A percentile compares a stretch with the other conserved stretches of the same genome.
phyloP scores from a whole-genome alignment of 768 basidiomycete genomes.

The Mycena chlorophos region DNA sequence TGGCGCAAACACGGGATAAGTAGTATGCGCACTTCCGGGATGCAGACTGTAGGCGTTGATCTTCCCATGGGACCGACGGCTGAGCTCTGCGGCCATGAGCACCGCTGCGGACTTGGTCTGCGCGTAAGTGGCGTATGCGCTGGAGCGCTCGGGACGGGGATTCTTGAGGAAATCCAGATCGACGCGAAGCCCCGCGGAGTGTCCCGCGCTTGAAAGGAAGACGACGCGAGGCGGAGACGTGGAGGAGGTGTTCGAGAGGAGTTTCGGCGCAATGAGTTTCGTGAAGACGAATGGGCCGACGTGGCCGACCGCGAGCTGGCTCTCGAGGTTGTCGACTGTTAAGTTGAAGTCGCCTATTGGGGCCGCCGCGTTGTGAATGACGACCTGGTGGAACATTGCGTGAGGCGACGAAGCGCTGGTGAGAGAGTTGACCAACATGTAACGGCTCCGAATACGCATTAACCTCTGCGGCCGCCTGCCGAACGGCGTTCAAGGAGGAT shows the following conservation, averaged over 20 bases:
- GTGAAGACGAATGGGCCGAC: not conserved
- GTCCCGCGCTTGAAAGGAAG: not conserved
- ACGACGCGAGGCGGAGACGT: not conserved
- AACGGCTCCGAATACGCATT: not conserved
- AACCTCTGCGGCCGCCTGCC: not conserved
- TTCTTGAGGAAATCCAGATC: not conserved
- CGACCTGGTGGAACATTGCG: not conserved
- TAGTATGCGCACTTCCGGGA: not conserved
- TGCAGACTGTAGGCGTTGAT: not conserved
- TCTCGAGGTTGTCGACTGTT: not conserved
- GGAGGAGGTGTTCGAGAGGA: not conserved
- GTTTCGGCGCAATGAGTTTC: not conserved
- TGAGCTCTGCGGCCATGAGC: not conserved
- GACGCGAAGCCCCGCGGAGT: not conserved
- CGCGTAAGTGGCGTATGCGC: not conserved
- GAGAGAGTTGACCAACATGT: not conserved
- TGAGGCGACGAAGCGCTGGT: constrained; percentile 13
- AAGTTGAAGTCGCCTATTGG: not conserved
- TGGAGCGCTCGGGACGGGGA: too few species aligned
- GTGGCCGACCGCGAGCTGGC: not conserved
- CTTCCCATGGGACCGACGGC: not conserved
- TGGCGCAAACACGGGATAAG: not conserved
- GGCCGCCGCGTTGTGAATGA: not conserved
- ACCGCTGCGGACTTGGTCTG: not conserved
- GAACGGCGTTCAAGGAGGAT: too few species aligned